Conservation (phyloP, 805 yeast genomes). For the Lachancea dasiensis region DNA sequence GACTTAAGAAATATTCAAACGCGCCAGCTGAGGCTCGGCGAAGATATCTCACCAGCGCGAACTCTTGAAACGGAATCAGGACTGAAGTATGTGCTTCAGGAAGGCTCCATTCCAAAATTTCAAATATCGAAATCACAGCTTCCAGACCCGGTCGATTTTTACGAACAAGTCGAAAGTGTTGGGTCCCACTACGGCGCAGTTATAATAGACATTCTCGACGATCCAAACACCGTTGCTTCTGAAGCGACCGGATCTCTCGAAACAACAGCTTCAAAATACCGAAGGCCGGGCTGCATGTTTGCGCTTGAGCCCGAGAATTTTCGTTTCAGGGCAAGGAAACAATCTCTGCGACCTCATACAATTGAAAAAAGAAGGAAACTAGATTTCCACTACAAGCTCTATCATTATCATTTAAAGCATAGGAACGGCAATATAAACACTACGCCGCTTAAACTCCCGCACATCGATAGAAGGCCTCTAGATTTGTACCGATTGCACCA, state of each 20-base stretch:
- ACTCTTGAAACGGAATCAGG: slow-evolving; percentile 12
- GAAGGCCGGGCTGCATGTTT: slow-evolving; percentile 5
- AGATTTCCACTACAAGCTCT: slow-evolving; percentile 43
- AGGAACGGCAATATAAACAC: slow-evolving; percentile 21
- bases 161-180: slow-evolving; percentile 19
- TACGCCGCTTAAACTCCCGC: slow-evolving; percentile 45
- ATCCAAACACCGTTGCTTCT: slow-evolving; percentile 1
- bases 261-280: too few relatives aligned
- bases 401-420: slow-evolving; percentile 35
- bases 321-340: slow-evolving; percentile 26
- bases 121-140: slow-evolving; percentile 11
- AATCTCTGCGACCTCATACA: slow-evolving; percentile 26
- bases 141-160: slow-evolving; percentile 20
- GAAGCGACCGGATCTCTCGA: too few relatives aligned
- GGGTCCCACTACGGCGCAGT: slow-evolving; percentile 25
- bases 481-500: slow-evolving; percentile 56
- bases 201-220: slow-evolving; percentile 13
- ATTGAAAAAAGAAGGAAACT: slow-evolving; percentile 39
- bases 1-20: slow-evolving; percentile 12
- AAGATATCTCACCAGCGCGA: background rate
- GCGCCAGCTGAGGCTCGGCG: slow-evolving; percentile 3
- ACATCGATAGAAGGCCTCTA: slow-evolving; percentile 58
- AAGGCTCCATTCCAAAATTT: slow-evolving; percentile 24
- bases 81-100: slow-evolving; percentile 14
- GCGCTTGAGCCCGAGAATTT: slow-evolving; percentile 19